A percentile compares a stretch with the other conserved stretches of the same genome.
phyloP scores from a whole-genome alignment of 768 basidiomycete species.

The Suillus alpinus region DNA sequence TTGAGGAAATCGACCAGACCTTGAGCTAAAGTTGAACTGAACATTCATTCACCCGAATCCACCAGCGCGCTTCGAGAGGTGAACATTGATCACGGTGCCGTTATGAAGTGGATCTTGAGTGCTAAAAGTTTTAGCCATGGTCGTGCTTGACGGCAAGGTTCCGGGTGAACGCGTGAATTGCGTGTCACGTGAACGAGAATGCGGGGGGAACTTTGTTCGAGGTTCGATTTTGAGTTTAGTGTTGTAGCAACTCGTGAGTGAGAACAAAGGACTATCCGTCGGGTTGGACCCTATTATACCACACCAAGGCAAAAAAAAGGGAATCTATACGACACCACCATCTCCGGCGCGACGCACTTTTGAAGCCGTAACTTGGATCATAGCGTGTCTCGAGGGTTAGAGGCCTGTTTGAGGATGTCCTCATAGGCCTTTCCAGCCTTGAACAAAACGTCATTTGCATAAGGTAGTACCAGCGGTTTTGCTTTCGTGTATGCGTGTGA shows the following conservation, averaged over 20 bases:
- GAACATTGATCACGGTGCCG: background rate
- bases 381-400: background rate
- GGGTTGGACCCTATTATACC: background rate
- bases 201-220: background rate
- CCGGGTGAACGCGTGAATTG: background rate
- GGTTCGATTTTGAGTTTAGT: background rate
- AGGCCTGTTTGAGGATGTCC: background rate
- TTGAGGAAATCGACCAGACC: background rate
- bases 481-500: too few relatives aligned
- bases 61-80: background rate
- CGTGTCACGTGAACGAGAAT: background rate
- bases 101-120: background rate
- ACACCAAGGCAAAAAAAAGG: background rate
- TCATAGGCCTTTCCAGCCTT: conserved; percentile 16
- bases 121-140: background rate
- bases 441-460: too few relatives aligned
- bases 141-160: background rate
- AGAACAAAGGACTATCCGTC: background rate
- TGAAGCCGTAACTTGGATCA: background rate
- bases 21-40: background rate
- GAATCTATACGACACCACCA: background rate
- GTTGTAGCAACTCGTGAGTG: background rate
- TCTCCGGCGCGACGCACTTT: background rate
- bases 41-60: background rate
- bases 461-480: conserved; percentile 11